A percentile compares a stretch with the other conserved stretches of the same genome.
Evolutionary conservation across 129 eudicot species (phyloP).

Genomic region (Ambrosia artemisiifolia): DNA sequence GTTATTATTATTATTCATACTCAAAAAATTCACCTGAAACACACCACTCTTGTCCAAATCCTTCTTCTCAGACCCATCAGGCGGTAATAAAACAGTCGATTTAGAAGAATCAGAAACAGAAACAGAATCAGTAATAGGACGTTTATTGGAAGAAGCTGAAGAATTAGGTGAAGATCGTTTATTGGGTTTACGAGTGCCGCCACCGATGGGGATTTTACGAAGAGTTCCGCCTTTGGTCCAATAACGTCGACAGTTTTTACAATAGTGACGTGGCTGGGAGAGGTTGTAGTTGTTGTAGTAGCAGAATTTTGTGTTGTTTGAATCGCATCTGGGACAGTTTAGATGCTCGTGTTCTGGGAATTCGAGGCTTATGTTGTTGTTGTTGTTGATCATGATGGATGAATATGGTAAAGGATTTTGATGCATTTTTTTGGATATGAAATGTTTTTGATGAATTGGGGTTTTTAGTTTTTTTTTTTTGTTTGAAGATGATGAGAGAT

Average conservation of each 20-base stretch:
- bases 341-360: slow-evolving; percentile 41
- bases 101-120: slow-evolving; percentile 9
- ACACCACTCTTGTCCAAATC: slow-evolving; percentile 7
- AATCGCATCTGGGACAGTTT: slow-evolving; percentile 44
- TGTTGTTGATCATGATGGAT: neutral
- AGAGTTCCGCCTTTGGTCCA: slow-evolving; percentile 47
- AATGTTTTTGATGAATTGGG: slow-evolving; percentile 12
- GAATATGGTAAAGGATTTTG: slow-evolving; percentile 18
- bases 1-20: neutral
- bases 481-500: neutral
- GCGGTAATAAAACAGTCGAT: neutral
- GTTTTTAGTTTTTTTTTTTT: neutral
- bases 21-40: neutral
- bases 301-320: slow-evolving; percentile 41
- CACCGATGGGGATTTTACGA: slow-evolving; percentile 40
- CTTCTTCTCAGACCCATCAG: neutral
- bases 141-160: too few species aligned
- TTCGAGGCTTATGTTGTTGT: neutral
- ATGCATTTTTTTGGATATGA: slow-evolving; percentile 2
- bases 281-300: slow-evolving; percentile 44
- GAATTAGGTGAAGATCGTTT: slow-evolving; percentile 32
- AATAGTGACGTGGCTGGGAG: slow-evolving; percentile 37
- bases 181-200: slow-evolving; percentile 20
- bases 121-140: neutral
- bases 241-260: slow-evolving; percentile 36